Conservation (phyloP, 1,139 yeast genomes). For the Zygosaccharomyces pseudobailii region DNA sequence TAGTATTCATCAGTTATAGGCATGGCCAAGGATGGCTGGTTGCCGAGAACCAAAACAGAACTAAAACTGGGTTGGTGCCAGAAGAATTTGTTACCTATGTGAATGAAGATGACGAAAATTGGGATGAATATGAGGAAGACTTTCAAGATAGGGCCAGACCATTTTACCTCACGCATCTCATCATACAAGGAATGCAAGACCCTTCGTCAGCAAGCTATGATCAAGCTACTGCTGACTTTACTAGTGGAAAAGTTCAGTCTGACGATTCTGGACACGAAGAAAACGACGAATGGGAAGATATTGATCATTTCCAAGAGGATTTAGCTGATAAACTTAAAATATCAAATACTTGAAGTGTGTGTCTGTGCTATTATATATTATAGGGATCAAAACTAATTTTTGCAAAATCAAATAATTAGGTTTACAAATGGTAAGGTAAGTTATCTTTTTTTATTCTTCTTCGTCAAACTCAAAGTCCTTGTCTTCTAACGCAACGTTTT, state of each 20-base stretch:
- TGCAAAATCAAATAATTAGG: not conserved
- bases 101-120: conserved; percentile 24
- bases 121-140: conserved; percentile 20
- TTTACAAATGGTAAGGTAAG: not conserved
- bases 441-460: conserved; percentile 6
- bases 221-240: conserved; percentile 9
- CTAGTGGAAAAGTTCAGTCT: conserved; percentile 6
- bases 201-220: not conserved
- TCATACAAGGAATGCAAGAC: conserved; percentile 25
- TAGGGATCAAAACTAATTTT: not conserved
- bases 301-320: conserved; percentile 21
- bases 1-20: conserved; percentile 78
- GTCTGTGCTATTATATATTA: conserved; percentile 3
- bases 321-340: conserved; percentile 19
- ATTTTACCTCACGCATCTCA: conserved; percentile 31
- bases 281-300: conserved; percentile 39
- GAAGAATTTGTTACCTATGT: conserved; percentile 80
- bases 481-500: conserved; percentile 40
- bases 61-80: conserved; percentile 81
- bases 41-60: conserved; percentile 43
- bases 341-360: not conserved
- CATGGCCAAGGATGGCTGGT: conserved; percentile 99
- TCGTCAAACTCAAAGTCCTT: conserved; percentile 26
- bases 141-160: conserved; percentile 30
- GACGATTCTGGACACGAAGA: conserved; percentile 11